Conservation (phyloP, 2,329 filamentous ascomycete genomes). For the Penicillium sp. region DNA sequence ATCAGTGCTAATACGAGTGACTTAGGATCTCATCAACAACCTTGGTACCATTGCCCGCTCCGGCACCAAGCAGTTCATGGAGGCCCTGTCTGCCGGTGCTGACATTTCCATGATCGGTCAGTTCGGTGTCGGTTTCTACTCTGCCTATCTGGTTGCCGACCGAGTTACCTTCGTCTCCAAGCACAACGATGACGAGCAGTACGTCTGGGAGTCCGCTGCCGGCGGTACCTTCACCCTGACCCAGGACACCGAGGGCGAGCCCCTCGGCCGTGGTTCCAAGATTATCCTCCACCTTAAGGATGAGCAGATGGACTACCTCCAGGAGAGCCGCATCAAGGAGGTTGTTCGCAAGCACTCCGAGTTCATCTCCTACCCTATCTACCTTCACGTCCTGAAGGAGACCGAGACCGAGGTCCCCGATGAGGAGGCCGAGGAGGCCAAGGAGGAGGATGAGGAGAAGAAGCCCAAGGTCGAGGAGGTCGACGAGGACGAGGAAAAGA, state of each 20-base stretch:
- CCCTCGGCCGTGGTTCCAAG: conserved; percentile 89
- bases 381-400: conserved; percentile 99
- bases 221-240: conserved; percentile 95
- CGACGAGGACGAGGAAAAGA: conserved; percentile 71
- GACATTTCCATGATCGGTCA: conserved; percentile 99
- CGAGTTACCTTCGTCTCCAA: conserved; percentile 93
- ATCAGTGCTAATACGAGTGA: conserved; percentile 6
- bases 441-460: conserved; percentile 80
- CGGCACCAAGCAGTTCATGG: conserved; percentile 99
- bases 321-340: conserved; percentile 99
- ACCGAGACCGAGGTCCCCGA: conserved; percentile 97
- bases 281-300: conserved; percentile 99
- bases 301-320: conserved; percentile 96
- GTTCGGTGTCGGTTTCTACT: conserved; percentile 99
- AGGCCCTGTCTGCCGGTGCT: conserved; percentile 94
- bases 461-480: conserved; percentile 95
- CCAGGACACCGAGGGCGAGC: conserved; percentile 84
- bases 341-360: conserved; percentile 99
- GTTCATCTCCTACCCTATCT: conserved; percentile 99
- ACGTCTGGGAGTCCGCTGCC: conserved; percentile 97
- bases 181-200: conserved; percentile 99
- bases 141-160: conserved; percentile 98
- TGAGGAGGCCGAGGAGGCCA: conserved; percentile 75
- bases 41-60: conserved; percentile 98
- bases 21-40: conserved; percentile 98